Conservation (phyloP, 108 stramenopile species). For the Skeletonema costatum region DNA sequence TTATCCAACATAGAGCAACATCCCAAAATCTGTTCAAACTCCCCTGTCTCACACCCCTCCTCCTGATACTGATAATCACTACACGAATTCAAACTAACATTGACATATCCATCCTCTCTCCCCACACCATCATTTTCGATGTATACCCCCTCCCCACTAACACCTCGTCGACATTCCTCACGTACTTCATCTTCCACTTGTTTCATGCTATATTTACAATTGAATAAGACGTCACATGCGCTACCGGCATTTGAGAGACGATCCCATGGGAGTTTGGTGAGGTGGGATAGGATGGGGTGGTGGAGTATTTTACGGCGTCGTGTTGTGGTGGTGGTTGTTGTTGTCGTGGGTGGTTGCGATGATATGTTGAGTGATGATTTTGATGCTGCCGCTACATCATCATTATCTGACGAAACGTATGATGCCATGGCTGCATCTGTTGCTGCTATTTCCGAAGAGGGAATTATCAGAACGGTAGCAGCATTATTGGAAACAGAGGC, state of each 20-base stretch:
- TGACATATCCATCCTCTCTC: constrained; percentile 3
- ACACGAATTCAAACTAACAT: constrained; percentile 8
- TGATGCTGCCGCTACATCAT: not conserved
- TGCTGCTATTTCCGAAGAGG: not conserved
- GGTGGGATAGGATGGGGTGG: constrained; percentile 38
- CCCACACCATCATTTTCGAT: not conserved
- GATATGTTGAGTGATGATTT: not conserved
- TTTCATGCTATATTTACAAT: constrained; percentile 49
- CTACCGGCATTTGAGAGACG: constrained; percentile 24
- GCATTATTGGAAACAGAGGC: not conserved
- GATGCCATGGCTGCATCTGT: not conserved
- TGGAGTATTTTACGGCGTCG: constrained; percentile 11
- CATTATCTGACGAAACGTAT: not conserved
- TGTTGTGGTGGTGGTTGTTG: not conserved
- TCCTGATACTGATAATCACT: constrained; percentile 11
- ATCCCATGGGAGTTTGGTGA: constrained; percentile 46
- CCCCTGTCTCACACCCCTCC: constrained; percentile 6
- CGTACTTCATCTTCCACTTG: constrained; percentile 57
- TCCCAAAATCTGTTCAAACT: constrained; percentile 34
- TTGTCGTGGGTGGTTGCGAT: not conserved
- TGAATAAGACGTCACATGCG: constrained; percentile 44
- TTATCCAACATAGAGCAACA: constrained; percentile 49
- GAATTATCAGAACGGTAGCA: not conserved
- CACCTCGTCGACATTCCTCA: constrained; percentile 21
- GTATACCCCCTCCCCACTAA: not conserved